Evolutionary conservation across 495 filamentous ascomycete genomes (phyloP).

Genomic region (Penicillium subrubescens): DNA sequence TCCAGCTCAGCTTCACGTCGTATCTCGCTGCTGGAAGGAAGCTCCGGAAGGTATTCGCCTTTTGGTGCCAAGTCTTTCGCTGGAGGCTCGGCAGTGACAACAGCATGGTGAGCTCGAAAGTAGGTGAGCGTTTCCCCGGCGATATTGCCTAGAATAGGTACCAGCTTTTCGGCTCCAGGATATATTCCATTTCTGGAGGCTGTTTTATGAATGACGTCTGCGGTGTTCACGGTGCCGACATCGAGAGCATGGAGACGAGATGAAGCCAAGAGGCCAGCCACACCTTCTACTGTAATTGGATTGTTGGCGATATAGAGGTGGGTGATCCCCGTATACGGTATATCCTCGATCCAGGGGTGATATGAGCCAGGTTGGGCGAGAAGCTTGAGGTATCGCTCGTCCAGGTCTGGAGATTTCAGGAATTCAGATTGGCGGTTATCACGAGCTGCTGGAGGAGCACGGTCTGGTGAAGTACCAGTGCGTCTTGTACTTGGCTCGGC

Average conservation of each 20-base stretch:
- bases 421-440: conserved; percentile 21
- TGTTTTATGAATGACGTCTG: conserved; percentile 29
- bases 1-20: conserved; percentile 44
- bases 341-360: conserved; percentile 55
- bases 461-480: conserved; percentile 17
- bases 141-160: conserved; percentile 48
- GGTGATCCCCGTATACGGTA: conserved; percentile 56
- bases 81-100: conserved; percentile 54
- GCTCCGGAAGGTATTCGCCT: conserved; percentile 37
- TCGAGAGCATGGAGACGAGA: conserved; percentile 55
- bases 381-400: conserved; percentile 49
- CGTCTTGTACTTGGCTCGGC: conserved; percentile 1
- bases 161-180: conserved; percentile 58
- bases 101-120: conserved; percentile 57
- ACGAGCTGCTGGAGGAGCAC: conserved; percentile 13
- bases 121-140: conserved; percentile 53
- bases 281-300: conserved; percentile 57
- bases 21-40: conserved; percentile 30
- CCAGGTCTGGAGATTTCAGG: conserved; percentile 46
- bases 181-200: conserved; percentile 20
- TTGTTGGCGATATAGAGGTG: conserved; percentile 64
- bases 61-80: conserved; percentile 29
- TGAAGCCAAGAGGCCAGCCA: conserved; percentile 54
- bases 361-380: conserved; percentile 53
- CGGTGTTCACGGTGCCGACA: conserved; percentile 47